Evolutionary conservation across 768 basidiomycete genomes (phyloP).

Genomic region (Harrya chromipes): DNA sequence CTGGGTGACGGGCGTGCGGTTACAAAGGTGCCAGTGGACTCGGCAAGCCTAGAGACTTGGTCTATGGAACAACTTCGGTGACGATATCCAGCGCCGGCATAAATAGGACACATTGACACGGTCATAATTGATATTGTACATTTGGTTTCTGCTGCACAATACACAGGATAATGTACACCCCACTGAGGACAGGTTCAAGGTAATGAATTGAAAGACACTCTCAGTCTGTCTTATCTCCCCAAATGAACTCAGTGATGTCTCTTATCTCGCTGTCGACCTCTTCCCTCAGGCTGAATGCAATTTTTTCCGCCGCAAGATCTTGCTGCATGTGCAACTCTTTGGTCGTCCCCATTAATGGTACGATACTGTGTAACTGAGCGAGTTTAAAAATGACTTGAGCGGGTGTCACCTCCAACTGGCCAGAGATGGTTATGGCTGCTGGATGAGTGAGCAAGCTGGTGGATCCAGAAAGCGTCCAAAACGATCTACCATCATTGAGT

Average conservation of each 20-base stretch:
- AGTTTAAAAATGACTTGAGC: constrained; percentile 69
- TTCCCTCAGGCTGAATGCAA: constrained; percentile 34
- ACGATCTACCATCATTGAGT: constrained; percentile 49
- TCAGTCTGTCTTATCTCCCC: constrained; percentile 18
- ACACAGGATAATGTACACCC: constrained; percentile 5
- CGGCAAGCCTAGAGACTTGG: constrained; percentile 12
- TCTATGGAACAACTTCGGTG: constrained; percentile 25
- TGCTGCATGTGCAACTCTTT: constrained; percentile 65
- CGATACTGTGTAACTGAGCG: constrained; percentile 62
- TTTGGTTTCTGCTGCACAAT: constrained; percentile 2
- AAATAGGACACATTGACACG: neutral
- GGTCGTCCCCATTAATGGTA: constrained; percentile 75
- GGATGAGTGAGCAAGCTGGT: constrained; percentile 56
- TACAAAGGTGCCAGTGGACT: constrained; percentile 18
- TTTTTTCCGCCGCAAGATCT: constrained; percentile 46
- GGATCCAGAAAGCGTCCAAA: constrained; percentile 86
- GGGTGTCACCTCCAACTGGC: constrained; percentile 49
- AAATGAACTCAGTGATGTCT: constrained; percentile 27
- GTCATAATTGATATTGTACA: neutral
- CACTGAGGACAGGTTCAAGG: neutral
- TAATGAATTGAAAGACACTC: neutral
- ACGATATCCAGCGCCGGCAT: constrained; percentile 14
- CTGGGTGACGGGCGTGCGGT: constrained; percentile 20
- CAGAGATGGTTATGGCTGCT: constrained; percentile 42
- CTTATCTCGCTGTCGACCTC: constrained; percentile 27